Conservation (phyloP, 2,329 filamentous ascomycete species). For the Mariannaea elegans region DNA sequence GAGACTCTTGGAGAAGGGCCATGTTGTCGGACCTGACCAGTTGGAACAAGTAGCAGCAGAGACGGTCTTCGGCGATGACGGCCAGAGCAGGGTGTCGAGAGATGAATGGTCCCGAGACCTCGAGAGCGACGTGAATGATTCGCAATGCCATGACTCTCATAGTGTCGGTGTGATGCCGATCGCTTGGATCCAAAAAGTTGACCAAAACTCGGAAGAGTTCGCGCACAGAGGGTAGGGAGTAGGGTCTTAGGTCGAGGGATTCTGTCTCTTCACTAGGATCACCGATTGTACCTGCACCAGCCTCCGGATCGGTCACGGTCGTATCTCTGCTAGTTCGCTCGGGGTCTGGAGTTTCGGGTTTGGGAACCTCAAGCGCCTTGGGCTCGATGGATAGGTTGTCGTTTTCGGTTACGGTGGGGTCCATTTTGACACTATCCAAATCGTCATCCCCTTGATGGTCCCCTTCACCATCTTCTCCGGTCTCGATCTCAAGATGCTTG, state of each 20-base stretch:
- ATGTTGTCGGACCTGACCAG: conserved; percentile 96
- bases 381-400: conserved; percentile 32
- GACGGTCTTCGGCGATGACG: conserved; percentile 86
- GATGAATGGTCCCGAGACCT: conserved; percentile 95
- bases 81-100: conserved; percentile 90
- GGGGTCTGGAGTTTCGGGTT: conserved; percentile 27
- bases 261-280: conserved; percentile 53
- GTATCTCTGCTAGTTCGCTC: conserved; percentile 58
- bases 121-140: conserved; percentile 96
- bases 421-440: conserved; percentile 84
- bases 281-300: conserved; percentile 27
- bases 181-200: conserved; percentile 91
- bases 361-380: conserved; percentile 28
- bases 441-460: conserved; percentile 74
- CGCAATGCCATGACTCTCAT: conserved; percentile 97
- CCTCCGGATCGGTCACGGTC: conserved; percentile 56
- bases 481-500: conserved; percentile 81
- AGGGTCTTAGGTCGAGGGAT: conserved; percentile 77
- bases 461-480: conserved; percentile 71
- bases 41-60: conserved; percentile 96
- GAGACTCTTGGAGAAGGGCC: conserved; percentile 89
- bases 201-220: conserved; percentile 95
- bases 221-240: conserved; percentile 91
- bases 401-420: conserved; percentile 45
- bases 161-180: conserved; percentile 89